Percentiles rank a stretch among this genome's conserved stretches.
Conservation (phyloP, 2,329 filamentous ascomycete genomes). For the Diaporthe amygdali region DNA sequence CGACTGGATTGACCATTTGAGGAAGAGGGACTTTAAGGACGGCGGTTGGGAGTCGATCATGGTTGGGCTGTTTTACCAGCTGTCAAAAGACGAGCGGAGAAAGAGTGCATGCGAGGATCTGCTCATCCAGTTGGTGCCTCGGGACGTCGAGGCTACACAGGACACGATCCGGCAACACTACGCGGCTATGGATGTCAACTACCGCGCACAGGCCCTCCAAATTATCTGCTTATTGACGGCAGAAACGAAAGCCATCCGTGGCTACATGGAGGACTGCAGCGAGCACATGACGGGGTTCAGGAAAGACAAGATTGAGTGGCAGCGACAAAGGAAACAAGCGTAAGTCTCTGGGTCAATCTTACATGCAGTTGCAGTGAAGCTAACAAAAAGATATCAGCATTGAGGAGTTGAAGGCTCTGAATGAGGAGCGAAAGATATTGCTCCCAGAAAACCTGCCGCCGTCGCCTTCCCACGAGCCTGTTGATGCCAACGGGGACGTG, state of each 20-base stretch:
- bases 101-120: constrained; percentile 79
- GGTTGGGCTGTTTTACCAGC: constrained; percentile 82
- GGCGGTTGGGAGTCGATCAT: constrained; percentile 93
- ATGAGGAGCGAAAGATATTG: constrained; percentile 75
- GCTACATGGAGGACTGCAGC: constrained; percentile 89
- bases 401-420: constrained; percentile 73
- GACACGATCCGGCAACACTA: constrained; percentile 79
- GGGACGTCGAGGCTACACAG: constrained; percentile 74
- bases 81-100: constrained; percentile 76
- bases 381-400: constrained; percentile 52
- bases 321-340: constrained; percentile 75
- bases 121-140: constrained; percentile 79
- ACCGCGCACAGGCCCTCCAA: constrained; percentile 80
- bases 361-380: constrained; percentile 16
- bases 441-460: constrained; percentile 75
- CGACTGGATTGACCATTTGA: constrained; percentile 85
- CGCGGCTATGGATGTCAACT: constrained; percentile 78
- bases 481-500: constrained; percentile 59
- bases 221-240: constrained; percentile 86
- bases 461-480: constrained; percentile 59
- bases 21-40: constrained; percentile 81
- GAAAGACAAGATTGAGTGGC: constrained; percentile 94
- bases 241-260: constrained; percentile 84
- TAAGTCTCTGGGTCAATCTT: constrained; percentile 46
- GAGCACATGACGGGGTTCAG: constrained; percentile 93